Base-by-base conservation (phyloP, 2,329 filamentous ascomycete species). In the Orbilia oligospora region DNA sequence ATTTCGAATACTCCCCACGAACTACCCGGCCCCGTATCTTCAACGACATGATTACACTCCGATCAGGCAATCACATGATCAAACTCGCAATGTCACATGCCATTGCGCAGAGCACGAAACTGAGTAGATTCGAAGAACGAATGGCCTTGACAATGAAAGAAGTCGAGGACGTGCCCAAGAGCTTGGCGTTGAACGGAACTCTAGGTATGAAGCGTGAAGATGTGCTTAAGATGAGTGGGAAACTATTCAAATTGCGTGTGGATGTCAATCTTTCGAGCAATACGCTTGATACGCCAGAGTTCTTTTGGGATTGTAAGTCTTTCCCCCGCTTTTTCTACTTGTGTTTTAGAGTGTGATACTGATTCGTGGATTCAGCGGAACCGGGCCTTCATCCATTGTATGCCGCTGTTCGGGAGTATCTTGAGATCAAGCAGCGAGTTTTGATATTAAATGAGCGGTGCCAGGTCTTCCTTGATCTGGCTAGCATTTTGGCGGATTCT, bases 11-110 rank as follows among this genome's bases (percentile, higher is more conserved):
- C 86, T 97, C 93, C 82, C 89, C 90, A 0, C 89, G 93, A 73
- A 93, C 96, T 38, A 91, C 94, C 80, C 90, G 94, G 63, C 96
- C 96, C 3, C 90, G 96, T 71, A 82, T 82, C 33, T 99, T 97
- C 86, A 98, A 99, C 85, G 96, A 99, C 84, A 99, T 99, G 96
- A 98, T 99, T 82, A 99, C 96, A 0, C 87, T 99, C 53, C 89
- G 97, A 80, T 97, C 93, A 77, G 91, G 93, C 46, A 96, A 99
- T 85, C 96, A 99, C 85, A 98, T 99, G 95, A 97, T 98, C 84
- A 98, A 98, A 85, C 88, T 99, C 16, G 94, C 95, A 38, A 99
- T 99, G 86, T 97, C 93, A 84, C 96, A 99, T 84, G 96, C 94
- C 44, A 97, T 99, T 81, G 94, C 94, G 0, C 96, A 99, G 85